A percentile compares a stretch with the other conserved stretches of the same genome.
Conservation (phyloP, 106 monocot genomes). For the Apostasia ramifera region DNA sequence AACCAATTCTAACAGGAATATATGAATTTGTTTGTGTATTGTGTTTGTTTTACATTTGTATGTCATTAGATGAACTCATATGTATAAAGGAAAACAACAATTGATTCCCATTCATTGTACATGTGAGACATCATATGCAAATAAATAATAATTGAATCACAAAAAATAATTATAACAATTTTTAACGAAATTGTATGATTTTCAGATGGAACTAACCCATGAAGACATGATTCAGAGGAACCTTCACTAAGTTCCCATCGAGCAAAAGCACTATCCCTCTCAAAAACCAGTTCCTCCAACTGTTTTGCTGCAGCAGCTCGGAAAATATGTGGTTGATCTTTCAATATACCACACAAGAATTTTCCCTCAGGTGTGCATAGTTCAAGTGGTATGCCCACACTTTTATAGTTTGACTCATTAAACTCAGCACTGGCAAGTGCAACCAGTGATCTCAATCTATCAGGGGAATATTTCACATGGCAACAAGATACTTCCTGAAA, state of each 20-base stretch:
- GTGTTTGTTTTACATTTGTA: too few species aligned
- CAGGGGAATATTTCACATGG: constrained; percentile 1
- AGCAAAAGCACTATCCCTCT: constrained; percentile 37
- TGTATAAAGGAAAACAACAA: too few species aligned
- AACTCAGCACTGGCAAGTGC: constrained; percentile 26
- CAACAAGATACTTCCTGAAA: constrained; percentile 13
- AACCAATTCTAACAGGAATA: too few species aligned
- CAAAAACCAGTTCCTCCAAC: constrained; percentile 37
- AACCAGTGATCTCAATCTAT: constrained; percentile 11
- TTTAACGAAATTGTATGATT: too few species aligned
- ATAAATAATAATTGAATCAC: too few species aligned
- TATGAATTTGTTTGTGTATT: too few species aligned
- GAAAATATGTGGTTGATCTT: constrained; percentile 58
- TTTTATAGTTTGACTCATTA: constrained; percentile 26
- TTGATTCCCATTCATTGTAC: too few species aligned
- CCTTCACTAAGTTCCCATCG: constrained; percentile 38
- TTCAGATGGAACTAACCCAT: constrained; percentile 29
- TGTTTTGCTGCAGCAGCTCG: constrained; percentile 30
- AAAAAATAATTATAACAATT: too few species aligned
- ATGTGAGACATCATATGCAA: too few species aligned
- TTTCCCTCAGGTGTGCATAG: constrained; percentile 40
- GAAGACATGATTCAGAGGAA: constrained; percentile 43
- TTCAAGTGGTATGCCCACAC: constrained; percentile 44
- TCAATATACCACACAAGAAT: constrained; percentile 43
- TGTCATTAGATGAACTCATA: too few species aligned